These are phyloP conservation scores for Periconia sp. DNA, from an alignment of 2,329 filamentous ascomycete genomes.

Conservation along the genomic window DNA sequence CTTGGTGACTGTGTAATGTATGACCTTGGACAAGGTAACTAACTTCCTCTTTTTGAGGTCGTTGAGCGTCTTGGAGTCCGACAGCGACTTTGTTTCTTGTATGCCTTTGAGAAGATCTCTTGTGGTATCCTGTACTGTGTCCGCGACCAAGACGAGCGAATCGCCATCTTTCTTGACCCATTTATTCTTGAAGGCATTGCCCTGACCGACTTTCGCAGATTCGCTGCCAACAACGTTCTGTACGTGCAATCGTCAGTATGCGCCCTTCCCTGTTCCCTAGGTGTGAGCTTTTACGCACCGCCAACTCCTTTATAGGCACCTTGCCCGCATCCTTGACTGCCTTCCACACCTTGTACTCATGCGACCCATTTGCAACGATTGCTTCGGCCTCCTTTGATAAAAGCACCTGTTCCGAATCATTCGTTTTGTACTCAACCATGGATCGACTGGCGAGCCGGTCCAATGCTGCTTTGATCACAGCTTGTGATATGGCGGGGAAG, in stretches of 20 bases:
- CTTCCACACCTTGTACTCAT: slow-evolving; percentile 56
- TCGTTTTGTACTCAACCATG: slow-evolving; percentile 84
- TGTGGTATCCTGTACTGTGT: slow-evolving; percentile 79
- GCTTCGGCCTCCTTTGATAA: slow-evolving; percentile 82
- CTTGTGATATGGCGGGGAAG: slow-evolving; percentile 50
- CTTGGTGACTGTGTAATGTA: slow-evolving; percentile 81
- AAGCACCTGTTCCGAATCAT: slow-evolving; percentile 75
- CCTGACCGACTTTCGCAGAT: slow-evolving; percentile 82
- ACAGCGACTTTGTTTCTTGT: slow-evolving; percentile 66
- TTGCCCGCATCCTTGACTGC: slow-evolving; percentile 49
- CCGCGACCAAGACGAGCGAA: slow-evolving; percentile 57
- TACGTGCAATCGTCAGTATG: slow-evolving; percentile 41
- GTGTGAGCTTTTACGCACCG: slow-evolving; percentile 35
- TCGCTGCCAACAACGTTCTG: slow-evolving; percentile 69
- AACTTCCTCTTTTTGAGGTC: slow-evolving; percentile 94
- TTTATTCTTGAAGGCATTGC: slow-evolving; percentile 82
- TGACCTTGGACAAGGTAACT: slow-evolving; percentile 78
- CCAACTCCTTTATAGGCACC: slow-evolving; percentile 50
- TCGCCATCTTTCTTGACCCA: slow-evolving; percentile 67
- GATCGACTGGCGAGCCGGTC: slow-evolving; percentile 81
- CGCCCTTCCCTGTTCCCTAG: not conserved
- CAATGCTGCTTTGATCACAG: slow-evolving; percentile 76
- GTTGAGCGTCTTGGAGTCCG: slow-evolving; percentile 72
- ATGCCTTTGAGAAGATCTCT: slow-evolving; percentile 74
- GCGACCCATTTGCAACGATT: slow-evolving; percentile 58